A percentile compares a stretch with the other conserved stretches of the same genome.
These are phyloP conservation scores for Solanum chacoense DNA, from an alignment of 305 asterid species.

Conservation along the genomic window DNA sequence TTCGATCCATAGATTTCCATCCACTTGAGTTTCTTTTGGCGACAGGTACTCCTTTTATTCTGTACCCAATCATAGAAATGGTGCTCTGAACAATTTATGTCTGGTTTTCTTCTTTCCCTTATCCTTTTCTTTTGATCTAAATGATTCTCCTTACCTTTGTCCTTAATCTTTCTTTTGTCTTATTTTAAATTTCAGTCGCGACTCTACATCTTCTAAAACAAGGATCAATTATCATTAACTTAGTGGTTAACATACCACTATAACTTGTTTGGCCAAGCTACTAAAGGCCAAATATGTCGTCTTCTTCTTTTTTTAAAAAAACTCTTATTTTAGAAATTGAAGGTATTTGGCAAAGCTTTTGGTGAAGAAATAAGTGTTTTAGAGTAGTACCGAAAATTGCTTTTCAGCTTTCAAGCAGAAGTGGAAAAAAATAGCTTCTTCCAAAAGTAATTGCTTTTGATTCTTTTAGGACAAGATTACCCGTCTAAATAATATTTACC, in stretches of 20 bases:
- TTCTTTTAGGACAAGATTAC: neutral
- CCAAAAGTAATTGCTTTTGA: neutral
- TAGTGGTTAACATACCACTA: neutral
- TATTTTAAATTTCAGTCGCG: neutral
- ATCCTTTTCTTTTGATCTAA: neutral
- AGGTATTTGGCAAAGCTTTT: neutral
- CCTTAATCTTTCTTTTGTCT: neutral
- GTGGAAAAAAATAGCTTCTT: neutral
- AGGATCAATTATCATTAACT: neutral
- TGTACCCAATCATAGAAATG: neutral
- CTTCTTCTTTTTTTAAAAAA: neutral
- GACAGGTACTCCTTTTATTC: constrained; percentile 43
- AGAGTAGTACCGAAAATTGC: neutral
- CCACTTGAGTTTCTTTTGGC: constrained; percentile 95
- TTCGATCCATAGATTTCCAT: constrained; percentile 89
- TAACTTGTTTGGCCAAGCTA: neutral
- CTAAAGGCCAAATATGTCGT: neutral
- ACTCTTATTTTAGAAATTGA: neutral
- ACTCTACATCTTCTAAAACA: neutral
- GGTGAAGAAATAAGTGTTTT: neutral
- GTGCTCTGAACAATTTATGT: neutral
- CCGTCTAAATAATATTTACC: neutral
- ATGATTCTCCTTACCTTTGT: neutral
- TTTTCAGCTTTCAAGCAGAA: neutral
- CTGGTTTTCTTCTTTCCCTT: neutral